Base-by-base conservation (phyloP, 495 filamentous ascomycete species). In the Penicillium manginii region DNA sequence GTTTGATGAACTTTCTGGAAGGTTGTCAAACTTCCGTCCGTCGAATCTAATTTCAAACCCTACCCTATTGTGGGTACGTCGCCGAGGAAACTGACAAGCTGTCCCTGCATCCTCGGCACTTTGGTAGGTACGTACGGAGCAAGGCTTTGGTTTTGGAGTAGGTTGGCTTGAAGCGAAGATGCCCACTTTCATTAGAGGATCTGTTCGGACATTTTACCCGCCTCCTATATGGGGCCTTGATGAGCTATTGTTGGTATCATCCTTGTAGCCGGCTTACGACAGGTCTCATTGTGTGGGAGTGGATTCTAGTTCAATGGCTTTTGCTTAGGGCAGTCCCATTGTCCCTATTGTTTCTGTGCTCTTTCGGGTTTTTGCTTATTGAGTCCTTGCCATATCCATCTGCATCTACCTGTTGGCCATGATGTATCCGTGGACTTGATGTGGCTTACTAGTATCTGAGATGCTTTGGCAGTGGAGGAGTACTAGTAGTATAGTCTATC, bases 1-100 rank as follows among this genome's bases (percentile, higher is more conserved):
- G 45, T 14, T 12, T 7, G 22, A 49, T 50, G 43, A 49, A 39
- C 1, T 39, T 56, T 56, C 54, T 49, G 32, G 54, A 56, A 56
- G 47, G 32, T 11, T 49, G 14, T 35, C 18, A 35, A 29, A 29
- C 26, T 46, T 8, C 54, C 43, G 54, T 56, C 54, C 12, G 10
- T 47, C 19, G 19, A 26, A 22, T 22, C 45, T 26, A 47, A 47
- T 47, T 47, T 29, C 26, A 26, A 47, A 47, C 45, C 22, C 45
- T 47, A 15, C 26, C 26, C 26, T 29, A 22, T 26, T 47, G 45
- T 47, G 45, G 45, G 22, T 14, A 12, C 21, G 45, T 47, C 45
- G 45, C 22, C 45, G 22, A 47, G 45, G 45, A 26, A 47, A 47
- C 45, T 23, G 40, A 45, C 40, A 6, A 12, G 21, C 18, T 47